Conservation (phyloP, 2,329 filamentous ascomycete species). For the Colletotrichum scovillei region DNA sequence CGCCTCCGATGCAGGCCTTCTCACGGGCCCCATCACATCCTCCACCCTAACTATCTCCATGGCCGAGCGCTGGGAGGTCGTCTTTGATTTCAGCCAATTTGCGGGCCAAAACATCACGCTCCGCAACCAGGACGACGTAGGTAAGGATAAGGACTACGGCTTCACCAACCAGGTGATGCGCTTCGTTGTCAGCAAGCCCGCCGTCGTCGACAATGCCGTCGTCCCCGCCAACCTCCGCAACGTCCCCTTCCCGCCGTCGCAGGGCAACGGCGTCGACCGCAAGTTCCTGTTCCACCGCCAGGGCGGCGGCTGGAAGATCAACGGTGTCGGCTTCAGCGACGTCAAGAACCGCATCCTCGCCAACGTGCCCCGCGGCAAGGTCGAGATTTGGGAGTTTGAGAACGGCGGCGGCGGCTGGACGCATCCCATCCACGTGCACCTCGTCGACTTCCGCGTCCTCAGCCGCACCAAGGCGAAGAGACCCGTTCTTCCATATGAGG, state of each 20-base stretch:
- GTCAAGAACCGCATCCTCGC: constrained; percentile 60
- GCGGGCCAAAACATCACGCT: constrained; percentile 59
- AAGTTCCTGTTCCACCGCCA: constrained; percentile 58
- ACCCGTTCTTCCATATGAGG: constrained; percentile 62
- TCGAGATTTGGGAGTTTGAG: constrained; percentile 61
- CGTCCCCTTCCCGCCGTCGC: constrained; percentile 51
- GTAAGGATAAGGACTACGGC: constrained; percentile 59
- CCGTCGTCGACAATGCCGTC: constrained; percentile 48
- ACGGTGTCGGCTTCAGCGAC: constrained; percentile 59
- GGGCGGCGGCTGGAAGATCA: constrained; percentile 61
- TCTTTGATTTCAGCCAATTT: constrained; percentile 65
- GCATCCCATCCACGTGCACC: constrained; percentile 68
- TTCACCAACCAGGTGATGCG: constrained; percentile 64
- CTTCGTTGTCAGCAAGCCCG: constrained; percentile 57
- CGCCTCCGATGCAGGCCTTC: constrained; percentile 64
- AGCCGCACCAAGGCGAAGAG: constrained; percentile 55
- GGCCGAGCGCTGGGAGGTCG: constrained; percentile 68
- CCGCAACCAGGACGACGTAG: constrained; percentile 46
- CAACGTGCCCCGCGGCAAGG: constrained; percentile 56
- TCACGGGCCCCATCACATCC: constrained; percentile 55
- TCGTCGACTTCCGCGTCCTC: constrained; percentile 68
- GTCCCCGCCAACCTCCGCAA: constrained; percentile 48
- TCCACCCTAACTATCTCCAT: constrained; percentile 59
- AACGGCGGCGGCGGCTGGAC: constrained; percentile 62
- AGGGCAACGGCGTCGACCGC: constrained; percentile 51